phyloP scores from a whole-genome alignment of 2,329 filamentous ascomycete species.

The Trichothecium sympodiale region DNA sequence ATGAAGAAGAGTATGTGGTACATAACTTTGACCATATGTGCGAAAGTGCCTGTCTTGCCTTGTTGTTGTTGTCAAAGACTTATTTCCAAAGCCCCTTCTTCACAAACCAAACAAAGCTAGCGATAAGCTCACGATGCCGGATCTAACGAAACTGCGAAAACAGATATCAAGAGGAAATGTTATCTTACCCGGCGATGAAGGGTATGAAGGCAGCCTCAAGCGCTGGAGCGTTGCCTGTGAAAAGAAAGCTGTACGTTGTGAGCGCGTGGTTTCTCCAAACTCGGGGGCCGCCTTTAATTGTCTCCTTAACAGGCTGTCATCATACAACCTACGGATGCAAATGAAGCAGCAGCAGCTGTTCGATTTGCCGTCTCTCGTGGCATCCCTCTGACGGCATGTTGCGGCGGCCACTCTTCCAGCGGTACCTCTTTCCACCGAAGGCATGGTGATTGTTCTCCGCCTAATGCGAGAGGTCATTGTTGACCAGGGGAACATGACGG shows the following conservation, averaged over 20 bases:
- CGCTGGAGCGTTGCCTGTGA: slow-evolving; percentile 24
- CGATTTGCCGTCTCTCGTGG: slow-evolving; percentile 15
- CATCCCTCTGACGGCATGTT: slow-evolving; percentile 38
- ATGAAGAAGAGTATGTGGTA: no score
- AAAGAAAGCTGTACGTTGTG: slow-evolving; percentile 18
- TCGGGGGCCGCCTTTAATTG: no score
- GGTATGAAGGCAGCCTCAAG: slow-evolving; percentile 18
- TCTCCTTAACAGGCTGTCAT: background rate
- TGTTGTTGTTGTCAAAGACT: no score
- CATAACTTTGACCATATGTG: no score
- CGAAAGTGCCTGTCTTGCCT: no score
- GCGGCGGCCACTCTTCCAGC: slow-evolving; percentile 44
- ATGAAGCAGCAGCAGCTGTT: slow-evolving; percentile 18
- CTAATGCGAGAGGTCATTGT: slow-evolving; percentile 37
- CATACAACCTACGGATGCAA: slow-evolving; percentile 21
- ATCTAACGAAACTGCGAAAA: slow-evolving; percentile 5
- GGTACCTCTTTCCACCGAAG: slow-evolving; percentile 36
- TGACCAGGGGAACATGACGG: slow-evolving; percentile 27
- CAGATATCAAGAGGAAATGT: slow-evolving; percentile 11
- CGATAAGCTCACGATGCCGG: no score
- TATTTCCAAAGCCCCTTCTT: no score
- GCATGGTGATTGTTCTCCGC: slow-evolving; percentile 42
- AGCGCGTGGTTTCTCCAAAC: no score
- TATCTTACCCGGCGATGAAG: slow-evolving; percentile 17
- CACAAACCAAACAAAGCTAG: no score